Evolutionary conservation across 2,329 filamentous ascomycete genomes (phyloP).

Genomic region (Aureobasidium lini): DNA sequence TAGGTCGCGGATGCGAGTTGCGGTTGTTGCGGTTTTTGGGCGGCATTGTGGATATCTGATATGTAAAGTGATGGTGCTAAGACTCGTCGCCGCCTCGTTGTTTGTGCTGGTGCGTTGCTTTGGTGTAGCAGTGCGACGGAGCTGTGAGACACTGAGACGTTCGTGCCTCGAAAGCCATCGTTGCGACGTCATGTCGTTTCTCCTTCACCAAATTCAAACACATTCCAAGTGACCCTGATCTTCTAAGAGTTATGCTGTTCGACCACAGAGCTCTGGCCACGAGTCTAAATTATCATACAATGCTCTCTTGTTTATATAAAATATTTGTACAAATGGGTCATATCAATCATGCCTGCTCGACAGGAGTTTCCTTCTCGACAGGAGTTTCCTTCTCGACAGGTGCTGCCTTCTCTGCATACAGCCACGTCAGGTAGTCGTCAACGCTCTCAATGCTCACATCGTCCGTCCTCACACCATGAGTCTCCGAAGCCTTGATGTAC

Average conservation of each 20-base stretch:
- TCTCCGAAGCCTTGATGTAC: background rate
- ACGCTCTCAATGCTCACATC: slow-evolving; percentile 15
- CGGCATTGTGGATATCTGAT: background rate
- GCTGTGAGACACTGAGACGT: background rate
- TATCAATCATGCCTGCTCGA: background rate
- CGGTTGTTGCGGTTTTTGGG: slow-evolving; percentile 10
- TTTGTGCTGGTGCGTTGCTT: background rate
- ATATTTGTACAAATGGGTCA: background rate
- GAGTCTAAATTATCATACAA: background rate
- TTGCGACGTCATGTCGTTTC: background rate
- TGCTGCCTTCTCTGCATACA: slow-evolving; percentile 7
- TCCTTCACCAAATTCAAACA: background rate
- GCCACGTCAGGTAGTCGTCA: slow-evolving; percentile 19
- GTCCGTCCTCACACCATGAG: background rate
- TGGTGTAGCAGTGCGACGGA: background rate
- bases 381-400: background rate
- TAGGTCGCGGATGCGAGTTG: slow-evolving; percentile 1
- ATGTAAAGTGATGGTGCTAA: background rate
- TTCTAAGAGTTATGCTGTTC: background rate
- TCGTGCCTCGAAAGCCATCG: background rate
- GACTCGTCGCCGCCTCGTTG: background rate
- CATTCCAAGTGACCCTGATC: background rate
- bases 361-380: background rate
- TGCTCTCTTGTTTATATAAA: background rate
- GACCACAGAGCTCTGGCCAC: background rate